phyloP scores from a whole-genome alignment of 345 rosid genomes.

The Citrus reticulata region DNA sequence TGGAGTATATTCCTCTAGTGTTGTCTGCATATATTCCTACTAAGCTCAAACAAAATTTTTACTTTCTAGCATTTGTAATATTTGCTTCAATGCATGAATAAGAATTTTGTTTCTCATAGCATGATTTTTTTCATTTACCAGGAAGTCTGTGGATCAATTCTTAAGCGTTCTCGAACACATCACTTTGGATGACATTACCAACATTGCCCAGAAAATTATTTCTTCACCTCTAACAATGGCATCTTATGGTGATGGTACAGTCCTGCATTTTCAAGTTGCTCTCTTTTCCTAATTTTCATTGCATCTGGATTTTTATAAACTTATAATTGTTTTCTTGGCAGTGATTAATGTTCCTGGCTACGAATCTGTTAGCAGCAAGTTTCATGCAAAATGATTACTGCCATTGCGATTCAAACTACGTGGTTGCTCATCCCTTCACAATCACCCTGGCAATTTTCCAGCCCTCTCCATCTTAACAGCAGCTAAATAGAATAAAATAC shows the following conservation, averaged over 20 bases:
- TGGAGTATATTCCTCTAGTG: neutral
- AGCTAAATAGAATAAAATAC: neutral
- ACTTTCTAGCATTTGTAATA: neutral
- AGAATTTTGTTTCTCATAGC: neutral
- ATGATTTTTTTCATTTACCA: conserved; percentile 13
- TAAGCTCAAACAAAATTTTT: neutral
- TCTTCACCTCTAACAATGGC: conserved; percentile 88
- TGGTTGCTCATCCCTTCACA: neutral
- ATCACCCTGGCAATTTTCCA: neutral
- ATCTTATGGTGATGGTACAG: conserved; percentile 79
- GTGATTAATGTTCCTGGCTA: conserved; percentile 67
- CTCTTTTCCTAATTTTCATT: neutral
- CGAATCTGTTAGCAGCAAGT: conserved; percentile 55
- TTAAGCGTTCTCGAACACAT: conserved; percentile 60
- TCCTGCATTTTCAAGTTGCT: neutral
- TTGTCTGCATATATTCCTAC: neutral
- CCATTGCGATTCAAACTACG: neutral
- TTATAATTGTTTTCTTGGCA: conserved; percentile 24
- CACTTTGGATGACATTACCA: conserved; percentile 51
- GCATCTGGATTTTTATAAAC: neutral
- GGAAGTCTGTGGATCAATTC: conserved; percentile 80
- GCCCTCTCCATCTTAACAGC: neutral
- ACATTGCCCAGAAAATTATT: conserved; percentile 50
- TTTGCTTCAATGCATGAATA: neutral
- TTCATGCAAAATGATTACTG: conserved; percentile 23